Conservation (phyloP, 768 basidiomycete genomes). For the Fomitopsis pulvina region DNA sequence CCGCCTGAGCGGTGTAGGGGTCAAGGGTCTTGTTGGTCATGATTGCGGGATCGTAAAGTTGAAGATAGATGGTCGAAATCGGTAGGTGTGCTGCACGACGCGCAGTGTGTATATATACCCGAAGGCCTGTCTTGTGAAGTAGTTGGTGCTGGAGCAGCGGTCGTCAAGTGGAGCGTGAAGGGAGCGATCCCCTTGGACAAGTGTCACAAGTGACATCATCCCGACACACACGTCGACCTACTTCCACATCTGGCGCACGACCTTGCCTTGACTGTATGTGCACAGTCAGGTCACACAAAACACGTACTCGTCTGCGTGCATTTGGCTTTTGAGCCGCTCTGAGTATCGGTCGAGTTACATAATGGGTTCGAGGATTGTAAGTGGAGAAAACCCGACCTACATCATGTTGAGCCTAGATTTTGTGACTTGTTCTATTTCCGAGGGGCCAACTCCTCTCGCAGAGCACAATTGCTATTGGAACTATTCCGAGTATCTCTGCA, state of each 20-base stretch:
- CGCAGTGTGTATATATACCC: no score
- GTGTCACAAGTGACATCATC: neutral
- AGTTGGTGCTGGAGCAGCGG: neutral
- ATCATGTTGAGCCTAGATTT: no score
- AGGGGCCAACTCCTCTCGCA: no score
- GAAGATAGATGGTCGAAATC: neutral
- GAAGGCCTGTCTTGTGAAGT: neutral
- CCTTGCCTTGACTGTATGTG: neutral
- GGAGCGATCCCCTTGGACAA: neutral
- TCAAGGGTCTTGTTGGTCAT: slow-evolving; percentile 46
- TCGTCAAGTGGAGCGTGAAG: neutral
- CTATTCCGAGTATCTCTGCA: no score
- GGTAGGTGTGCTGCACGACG: neutral
- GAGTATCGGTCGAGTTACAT: no score
- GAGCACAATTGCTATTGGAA: no score
- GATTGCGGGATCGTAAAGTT: slow-evolving; percentile 3
- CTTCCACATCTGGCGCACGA: neutral
- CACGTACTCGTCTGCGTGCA: no score
- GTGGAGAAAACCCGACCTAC: no score
- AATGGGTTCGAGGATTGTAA: no score
- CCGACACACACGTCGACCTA: neutral
- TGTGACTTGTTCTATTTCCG: no score
- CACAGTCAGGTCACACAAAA: neutral
- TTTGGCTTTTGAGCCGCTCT: no score
- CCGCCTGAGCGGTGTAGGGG: slow-evolving; percentile 63